A percentile compares a stretch with the other conserved stretches of the same genome.
Conservation (phyloP, 2,329 filamentous ascomycete species). For the Fusarium buharicum region DNA sequence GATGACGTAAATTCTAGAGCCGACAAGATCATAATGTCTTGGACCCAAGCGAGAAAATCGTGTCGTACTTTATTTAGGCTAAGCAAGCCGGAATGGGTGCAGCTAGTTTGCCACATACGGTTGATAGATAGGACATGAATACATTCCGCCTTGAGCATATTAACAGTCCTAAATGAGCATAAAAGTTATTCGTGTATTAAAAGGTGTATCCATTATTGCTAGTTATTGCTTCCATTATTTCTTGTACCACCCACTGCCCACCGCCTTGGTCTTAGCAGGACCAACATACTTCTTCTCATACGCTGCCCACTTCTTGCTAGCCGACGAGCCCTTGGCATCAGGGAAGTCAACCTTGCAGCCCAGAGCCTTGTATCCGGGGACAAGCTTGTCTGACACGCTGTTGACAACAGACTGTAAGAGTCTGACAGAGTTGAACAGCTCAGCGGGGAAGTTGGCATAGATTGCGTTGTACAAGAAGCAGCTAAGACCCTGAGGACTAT, state of each 20-base stretch:
- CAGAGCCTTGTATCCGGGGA: conserved; percentile 19
- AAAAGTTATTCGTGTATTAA: neutral
- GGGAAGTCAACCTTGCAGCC: conserved; percentile 25
- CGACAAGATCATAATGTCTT: too few relatives aligned
- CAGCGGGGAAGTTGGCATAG: conserved; percentile 23
- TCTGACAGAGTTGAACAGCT: conserved; percentile 16
- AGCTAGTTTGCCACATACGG: too few relatives aligned
- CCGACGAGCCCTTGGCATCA: conserved; percentile 19
- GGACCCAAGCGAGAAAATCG: too few relatives aligned
- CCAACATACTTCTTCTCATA: conserved; percentile 28
- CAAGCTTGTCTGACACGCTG: conserved; percentile 1
- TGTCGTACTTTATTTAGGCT: too few relatives aligned
- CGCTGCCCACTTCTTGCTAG: conserved; percentile 2
- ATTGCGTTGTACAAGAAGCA: conserved; percentile 27
- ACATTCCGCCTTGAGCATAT: too few relatives aligned
- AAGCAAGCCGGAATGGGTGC: too few relatives aligned
- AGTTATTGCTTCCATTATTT: neutral
- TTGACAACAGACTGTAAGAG: conserved; percentile 18
- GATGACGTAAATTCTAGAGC: too few relatives aligned
- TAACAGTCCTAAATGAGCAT: too few relatives aligned
- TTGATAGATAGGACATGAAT: too few relatives aligned
- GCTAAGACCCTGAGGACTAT: conserved; percentile 9
- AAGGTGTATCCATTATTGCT: neutral
- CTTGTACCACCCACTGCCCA: conserved; percentile 21
- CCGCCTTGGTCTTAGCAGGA: conserved; percentile 16